Evolutionary conservation across 164 flowering plant species (phyloP), one percentile per base, ranked within the genome.

Genomic region (Piper longum): DNA sequence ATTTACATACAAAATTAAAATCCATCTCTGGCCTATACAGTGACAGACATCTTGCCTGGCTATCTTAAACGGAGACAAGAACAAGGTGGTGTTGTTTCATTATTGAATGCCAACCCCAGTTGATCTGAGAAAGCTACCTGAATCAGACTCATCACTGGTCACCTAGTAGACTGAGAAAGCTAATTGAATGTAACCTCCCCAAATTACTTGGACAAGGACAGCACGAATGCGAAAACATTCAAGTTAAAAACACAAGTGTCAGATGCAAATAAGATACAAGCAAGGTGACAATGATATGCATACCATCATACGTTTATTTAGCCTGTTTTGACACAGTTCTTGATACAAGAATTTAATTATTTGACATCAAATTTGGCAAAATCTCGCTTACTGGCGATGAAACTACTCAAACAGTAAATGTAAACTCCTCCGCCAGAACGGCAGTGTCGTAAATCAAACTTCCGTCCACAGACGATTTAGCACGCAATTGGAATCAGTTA

Each of bases 401-500:
- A 48, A 48, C 48, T 48, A 48, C 7, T 48, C 52, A 48, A 48
- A 8, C 12, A 48, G 14, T 9, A 48, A 12, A 48, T 48, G 52
- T 14, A 48, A 48, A 48, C 14, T 48, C 9, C 11, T 48, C 52
- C 7, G 8, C 52, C 52, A 12, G 0, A 9, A 4, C 52, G 7
- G 12, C 12, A 48, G 52, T 48, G 9, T 48, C 3, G 11, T 48
- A 8, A 9, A 48, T 48, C 52, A 48, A 48, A 48, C 52, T 48
- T 48, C 14, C 14, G 52, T 5, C 52, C 52, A 48, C 14, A 48
- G 52, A 8, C 52, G 3, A 18, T 48, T 48, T 51, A 7, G 59
- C 60, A 64, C 41, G 41, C 16, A 64, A 4, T 43, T 41, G 67
- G 57, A 41, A 57, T 62, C 66, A 68, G 36, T 68, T 66, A 56